Percentiles rank a stretch among this genome's conserved stretches.
Conservation (phyloP, 2,329 filamentous ascomycete genomes). For the Zasmidium citrigriseum region DNA sequence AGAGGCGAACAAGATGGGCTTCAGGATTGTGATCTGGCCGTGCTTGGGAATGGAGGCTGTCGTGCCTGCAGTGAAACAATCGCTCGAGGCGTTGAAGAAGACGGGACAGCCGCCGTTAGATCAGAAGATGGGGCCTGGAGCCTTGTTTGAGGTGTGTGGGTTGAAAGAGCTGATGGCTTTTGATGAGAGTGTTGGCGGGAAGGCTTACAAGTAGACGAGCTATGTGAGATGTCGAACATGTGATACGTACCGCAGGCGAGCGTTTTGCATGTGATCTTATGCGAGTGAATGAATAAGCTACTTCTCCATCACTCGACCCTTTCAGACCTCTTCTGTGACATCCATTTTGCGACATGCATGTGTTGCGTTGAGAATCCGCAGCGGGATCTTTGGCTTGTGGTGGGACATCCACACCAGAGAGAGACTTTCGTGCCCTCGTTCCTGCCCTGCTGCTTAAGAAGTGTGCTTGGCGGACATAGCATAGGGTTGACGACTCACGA, state of each 20-base stretch:
- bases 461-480: no score
- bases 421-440: no score
- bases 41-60: conserved; percentile 52
- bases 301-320: no score
- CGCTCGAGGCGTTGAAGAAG: conserved; percentile 35
- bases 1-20: conserved; percentile 59
- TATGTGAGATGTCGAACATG: background rate
- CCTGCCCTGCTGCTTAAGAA: no score
- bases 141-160: conserved; percentile 56
- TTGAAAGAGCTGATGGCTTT: conserved; percentile 54
- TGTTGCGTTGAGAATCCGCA: no score
- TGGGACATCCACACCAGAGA: no score
- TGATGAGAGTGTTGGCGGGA: conserved; percentile 49
- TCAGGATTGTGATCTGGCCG: conserved; percentile 61
- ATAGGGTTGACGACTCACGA: no score
- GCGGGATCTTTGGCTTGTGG: no score
- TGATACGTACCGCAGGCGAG: background rate
- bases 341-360: no score
- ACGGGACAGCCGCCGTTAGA: conserved; percentile 41
- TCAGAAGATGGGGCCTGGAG: conserved; percentile 45
- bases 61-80: conserved; percentile 30
- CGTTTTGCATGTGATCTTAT: background rate
- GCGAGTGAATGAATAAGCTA: background rate
- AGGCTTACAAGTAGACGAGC: conserved; percentile 27
- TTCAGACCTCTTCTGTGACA: no score